Percentiles rank a stretch among this genome's conserved stretches.
Conservation (phyloP, 208 protist genomes). For the Trichomonas vaginalis region DNA sequence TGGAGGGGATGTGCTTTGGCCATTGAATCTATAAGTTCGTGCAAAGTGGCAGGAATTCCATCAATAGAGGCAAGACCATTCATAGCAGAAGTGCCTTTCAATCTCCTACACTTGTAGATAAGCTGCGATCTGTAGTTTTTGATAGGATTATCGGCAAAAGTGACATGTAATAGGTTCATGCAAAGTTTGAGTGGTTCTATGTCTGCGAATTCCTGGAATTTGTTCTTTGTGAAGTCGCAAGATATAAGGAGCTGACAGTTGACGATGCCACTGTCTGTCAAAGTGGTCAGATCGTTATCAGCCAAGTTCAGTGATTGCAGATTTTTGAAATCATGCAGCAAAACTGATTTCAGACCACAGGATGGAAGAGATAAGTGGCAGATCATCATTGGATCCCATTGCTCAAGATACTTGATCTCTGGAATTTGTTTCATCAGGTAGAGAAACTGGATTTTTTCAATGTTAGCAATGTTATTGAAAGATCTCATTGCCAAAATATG, state of each 20-base stretch:
- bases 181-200: not conserved
- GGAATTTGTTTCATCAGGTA: not conserved
- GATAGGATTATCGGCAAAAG: not conserved
- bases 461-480: not conserved
- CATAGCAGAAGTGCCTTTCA: not conserved
- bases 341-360: not conserved
- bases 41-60: not conserved
- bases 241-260: not conserved
- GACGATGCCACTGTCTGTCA: not conserved
- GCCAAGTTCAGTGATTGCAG: not conserved
- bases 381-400: not conserved
- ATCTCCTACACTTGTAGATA: not conserved
- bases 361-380: not conserved
- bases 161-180: not conserved
- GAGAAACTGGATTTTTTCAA: not conserved
- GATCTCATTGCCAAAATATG: not conserved
- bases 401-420: not conserved
- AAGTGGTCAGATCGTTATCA: not conserved
- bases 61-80: not conserved
- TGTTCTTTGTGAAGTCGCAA: not conserved
- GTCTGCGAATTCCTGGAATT: not conserved
- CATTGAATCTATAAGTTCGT: not conserved
- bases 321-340: not conserved
- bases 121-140: not conserved
- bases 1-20: not conserved